Conservation (phyloP, 495 filamentous ascomycete species). For the Aspergillus panamensis region DNA sequence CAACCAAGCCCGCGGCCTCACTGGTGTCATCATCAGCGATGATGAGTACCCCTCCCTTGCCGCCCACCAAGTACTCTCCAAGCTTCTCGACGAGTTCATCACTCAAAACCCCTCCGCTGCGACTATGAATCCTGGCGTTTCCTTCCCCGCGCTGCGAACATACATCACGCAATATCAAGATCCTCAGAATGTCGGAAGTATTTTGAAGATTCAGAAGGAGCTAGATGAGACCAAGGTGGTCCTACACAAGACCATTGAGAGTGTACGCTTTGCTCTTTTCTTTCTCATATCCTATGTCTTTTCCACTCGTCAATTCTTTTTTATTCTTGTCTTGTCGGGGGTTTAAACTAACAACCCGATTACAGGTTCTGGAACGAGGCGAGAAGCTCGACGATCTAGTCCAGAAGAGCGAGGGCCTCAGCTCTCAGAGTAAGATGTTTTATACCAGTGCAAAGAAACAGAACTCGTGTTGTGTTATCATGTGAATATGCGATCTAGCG, state of each 20-base stretch:
- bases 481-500: slow-evolving; percentile 18
- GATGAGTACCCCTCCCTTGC: slow-evolving; percentile 86
- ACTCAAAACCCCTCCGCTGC: slow-evolving; percentile 64
- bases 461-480: slow-evolving; percentile 24
- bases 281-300: background rate
- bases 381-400: slow-evolving; percentile 92
- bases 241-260: slow-evolving; percentile 76
- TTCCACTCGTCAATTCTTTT: background rate
- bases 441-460: slow-evolving; percentile 54
- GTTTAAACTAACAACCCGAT: background rate
- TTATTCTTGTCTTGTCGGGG: too few species aligned
- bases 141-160: slow-evolving; percentile 72
- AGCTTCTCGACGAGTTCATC: slow-evolving; percentile 92
- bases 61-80: slow-evolving; percentile 90
- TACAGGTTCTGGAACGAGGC: slow-evolving; percentile 66
- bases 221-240: slow-evolving; percentile 98
- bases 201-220: slow-evolving; percentile 94
- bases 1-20: slow-evolving; percentile 68
- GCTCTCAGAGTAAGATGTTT: slow-evolving; percentile 92
- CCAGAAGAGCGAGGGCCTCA: slow-evolving; percentile 81
- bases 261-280: slow-evolving; percentile 13
- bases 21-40: slow-evolving; percentile 84
- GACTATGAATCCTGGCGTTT: slow-evolving; percentile 31
- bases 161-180: slow-evolving; percentile 87
- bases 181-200: slow-evolving; percentile 80